These are phyloP conservation scores for Diatrype stigma DNA, from an alignment of 2,329 filamentous ascomycete genomes.

Conservation along the genomic window DNA sequence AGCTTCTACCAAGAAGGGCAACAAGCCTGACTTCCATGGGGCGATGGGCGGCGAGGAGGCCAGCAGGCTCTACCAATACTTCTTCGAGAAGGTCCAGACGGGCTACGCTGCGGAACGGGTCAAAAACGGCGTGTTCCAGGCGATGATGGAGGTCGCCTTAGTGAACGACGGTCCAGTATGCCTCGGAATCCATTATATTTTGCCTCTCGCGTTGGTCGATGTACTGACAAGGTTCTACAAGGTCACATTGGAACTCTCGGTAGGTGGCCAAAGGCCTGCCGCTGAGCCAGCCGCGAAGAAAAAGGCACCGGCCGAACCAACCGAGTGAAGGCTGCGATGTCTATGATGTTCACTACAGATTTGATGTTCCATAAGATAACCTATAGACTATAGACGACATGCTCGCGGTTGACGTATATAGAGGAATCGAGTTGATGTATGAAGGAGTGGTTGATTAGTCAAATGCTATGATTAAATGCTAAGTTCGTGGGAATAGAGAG, in stretches of 20 bases:
- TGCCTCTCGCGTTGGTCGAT: too few relatives aligned
- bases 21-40: conserved; percentile 91
- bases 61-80: conserved; percentile 76
- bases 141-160: conserved; percentile 96
- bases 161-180: conserved; percentile 77
- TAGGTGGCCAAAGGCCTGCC: background rate
- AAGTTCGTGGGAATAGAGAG: background rate
- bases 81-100: conserved; percentile 70
- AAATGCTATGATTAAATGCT: background rate
- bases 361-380: too few relatives aligned
- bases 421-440: background rate
- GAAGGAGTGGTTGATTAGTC: background rate
- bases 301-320: too few relatives aligned
- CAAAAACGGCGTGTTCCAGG: conserved; percentile 94
- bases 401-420: background rate
- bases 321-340: too few relatives aligned
- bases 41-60: conserved; percentile 77
- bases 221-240: too few relatives aligned
- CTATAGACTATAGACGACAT: too few relatives aligned
- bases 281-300: background rate
- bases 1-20: conserved; percentile 91
- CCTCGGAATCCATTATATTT: too few relatives aligned
- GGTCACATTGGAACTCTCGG: conserved; percentile 2
- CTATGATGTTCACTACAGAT: too few relatives aligned
- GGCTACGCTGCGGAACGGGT: conserved; percentile 71